phyloP scores from a whole-genome alignment of 2,329 filamentous ascomycete genomes.

The Aureobasidium sp. region DNA sequence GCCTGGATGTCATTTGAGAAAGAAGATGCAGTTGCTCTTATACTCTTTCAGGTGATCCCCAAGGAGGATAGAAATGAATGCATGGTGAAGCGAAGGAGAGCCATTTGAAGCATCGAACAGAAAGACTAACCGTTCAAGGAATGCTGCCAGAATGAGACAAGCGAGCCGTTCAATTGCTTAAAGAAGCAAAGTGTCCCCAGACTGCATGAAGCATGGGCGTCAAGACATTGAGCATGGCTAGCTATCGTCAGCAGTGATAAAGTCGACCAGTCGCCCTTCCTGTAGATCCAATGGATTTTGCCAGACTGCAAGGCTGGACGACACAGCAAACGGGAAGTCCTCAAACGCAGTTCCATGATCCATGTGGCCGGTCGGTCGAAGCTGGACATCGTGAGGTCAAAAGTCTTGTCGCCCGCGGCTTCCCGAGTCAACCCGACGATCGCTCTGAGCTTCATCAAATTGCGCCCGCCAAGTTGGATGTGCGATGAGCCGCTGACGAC shows the following conservation, averaged over 20 bases:
- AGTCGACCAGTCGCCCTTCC: neutral
- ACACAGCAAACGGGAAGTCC: neutral
- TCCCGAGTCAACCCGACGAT: constrained; percentile 14
- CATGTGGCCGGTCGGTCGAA: neutral
- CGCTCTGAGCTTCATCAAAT: constrained; percentile 10
- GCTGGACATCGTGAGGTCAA: constrained; percentile 5
- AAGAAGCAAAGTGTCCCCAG: constrained; percentile 9
- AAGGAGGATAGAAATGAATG: neutral
- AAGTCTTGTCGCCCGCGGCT: neutral
- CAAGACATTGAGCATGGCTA: constrained; percentile 3
- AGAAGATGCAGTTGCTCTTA: neutral
- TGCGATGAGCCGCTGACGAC: constrained; percentile 8
- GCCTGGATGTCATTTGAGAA: neutral
- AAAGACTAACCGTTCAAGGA: constrained; percentile 6
- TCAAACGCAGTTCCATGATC: neutral
- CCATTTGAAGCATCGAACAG: neutral
- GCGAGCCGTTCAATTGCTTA: constrained; percentile 1
- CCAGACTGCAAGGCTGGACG: neutral
- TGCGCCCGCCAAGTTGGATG: constrained; percentile 9
- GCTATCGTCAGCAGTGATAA: constrained; percentile 1
- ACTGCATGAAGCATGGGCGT: constrained; percentile 9
- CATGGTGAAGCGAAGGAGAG: neutral
- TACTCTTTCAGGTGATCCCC: neutral
- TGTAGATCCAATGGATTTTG: neutral
- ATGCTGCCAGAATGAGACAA: neutral